Base-by-base conservation (phyloP, 441 rosid genomes). In the Pelargonium citronellum region DNA sequence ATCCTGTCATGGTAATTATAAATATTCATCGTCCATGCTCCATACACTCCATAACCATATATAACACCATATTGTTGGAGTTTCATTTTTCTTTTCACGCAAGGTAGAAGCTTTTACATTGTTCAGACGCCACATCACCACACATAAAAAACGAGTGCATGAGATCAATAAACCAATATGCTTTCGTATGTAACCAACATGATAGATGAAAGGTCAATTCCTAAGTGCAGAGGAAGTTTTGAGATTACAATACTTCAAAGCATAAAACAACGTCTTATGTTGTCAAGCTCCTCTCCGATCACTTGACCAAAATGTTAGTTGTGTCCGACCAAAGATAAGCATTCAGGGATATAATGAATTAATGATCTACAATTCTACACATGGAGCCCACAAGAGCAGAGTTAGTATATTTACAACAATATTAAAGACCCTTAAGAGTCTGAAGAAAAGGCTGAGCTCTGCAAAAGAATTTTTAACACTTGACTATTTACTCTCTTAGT, bases 401-500 rank as follows among this genome's bases (percentile, higher is more conserved):
- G 77, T 60, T 15, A 22, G 75, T 57, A 16, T 84, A 83, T 86
- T 80, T 87, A 85, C 89, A 86, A 72, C 71, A 67, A 64, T 17
- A 65, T 71, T 67, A 19, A 61, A 6, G 64, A 43, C 71, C 5
- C 84, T 77, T 73, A 66, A 24, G 16, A 68, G 70, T 64, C 68
- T 75, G 55, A 47, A 57, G 20, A 57, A 10, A 57, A 15, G 53
- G 41, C 69, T 20, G 83, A 79, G 83, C 85, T 78, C 87, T 83
- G 41, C 61, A 85, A 84, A 82, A 75, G 80, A 80, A 19, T 67
- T 62, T 71, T 64, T 51, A 68, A 74, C 77, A 46, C 81, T 78
- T 71, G 81, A 63, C 75, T 86, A 87, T 87, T 77, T 83, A 84
- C 88, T 81, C 86, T 73, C 47, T 30, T 76, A 69, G 71, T 75